Evolutionary conservation across 257 asterid species (phyloP).

Genomic region (Gardenia jasminoides): DNA sequence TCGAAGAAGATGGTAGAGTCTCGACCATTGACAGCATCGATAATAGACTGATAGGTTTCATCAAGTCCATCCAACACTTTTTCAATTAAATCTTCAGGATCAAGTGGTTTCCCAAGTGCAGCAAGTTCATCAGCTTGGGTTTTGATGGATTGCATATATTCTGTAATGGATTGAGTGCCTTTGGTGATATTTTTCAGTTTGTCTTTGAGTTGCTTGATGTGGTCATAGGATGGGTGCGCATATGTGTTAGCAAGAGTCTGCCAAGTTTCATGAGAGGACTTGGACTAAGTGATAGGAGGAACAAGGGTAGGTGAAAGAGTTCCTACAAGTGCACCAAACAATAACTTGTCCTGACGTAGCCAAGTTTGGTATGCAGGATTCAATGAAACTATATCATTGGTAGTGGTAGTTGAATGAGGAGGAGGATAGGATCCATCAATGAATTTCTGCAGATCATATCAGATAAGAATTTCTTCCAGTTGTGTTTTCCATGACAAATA

Average conservation of each 20-base stretch:
- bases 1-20: slow-evolving; percentile 8
- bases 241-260: background rate
- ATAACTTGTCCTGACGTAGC: slow-evolving; percentile 6
- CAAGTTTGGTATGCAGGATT: slow-evolving; percentile 3
- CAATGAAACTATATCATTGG: background rate
- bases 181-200: background rate
- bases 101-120: slow-evolving; percentile 6
- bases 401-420: background rate
- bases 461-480: slow-evolving; percentile 6
- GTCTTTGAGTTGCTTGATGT: slow-evolving; percentile 16
- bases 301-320: background rate
- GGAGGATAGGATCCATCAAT: slow-evolving; percentile 1
- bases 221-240: slow-evolving; percentile 11
- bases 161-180: background rate
- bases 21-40: background rate
- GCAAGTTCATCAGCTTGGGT: background rate
- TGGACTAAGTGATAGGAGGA: background rate
- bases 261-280: background rate
- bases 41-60: background rate
- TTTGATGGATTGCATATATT: background rate
- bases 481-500: slow-evolving; percentile 4
- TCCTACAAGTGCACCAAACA: slow-evolving; percentile 6
- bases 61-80: background rate
- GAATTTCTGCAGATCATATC: background rate
- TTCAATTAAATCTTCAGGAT: slow-evolving; percentile 6